These are phyloP conservation scores for Kernera saxatilis DNA, from an alignment of 345 rosid genomes.

Conservation along the genomic window DNA sequence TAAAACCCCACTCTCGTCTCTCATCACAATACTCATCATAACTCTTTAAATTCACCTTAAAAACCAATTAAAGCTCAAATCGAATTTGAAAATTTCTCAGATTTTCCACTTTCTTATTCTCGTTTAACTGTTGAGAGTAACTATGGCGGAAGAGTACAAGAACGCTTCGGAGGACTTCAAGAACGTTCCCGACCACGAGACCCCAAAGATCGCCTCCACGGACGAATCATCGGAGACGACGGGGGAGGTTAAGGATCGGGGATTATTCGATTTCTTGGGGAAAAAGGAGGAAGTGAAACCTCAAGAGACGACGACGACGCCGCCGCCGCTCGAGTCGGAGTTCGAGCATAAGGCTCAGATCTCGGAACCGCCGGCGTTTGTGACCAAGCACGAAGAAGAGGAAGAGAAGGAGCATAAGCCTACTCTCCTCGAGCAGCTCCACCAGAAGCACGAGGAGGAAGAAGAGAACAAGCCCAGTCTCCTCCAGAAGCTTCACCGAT, in stretches of 20 bases:
- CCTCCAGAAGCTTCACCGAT: conserved; percentile 59
- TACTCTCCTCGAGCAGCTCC: conserved; percentile 55
- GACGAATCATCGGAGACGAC: conserved; percentile 12
- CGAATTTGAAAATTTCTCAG: not conserved
- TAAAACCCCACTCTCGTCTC: conserved; percentile 23
- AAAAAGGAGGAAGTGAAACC: conserved; percentile 57
- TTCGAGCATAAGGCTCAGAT: conserved; percentile 61
- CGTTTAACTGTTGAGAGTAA: not conserved
- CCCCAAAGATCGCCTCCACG: conserved; percentile 20
- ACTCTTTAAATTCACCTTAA: not conserved
- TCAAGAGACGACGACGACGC: conserved; percentile 39
- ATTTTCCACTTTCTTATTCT: not conserved
- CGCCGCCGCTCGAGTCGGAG: conserved; percentile 34
- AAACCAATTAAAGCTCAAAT: not conserved
- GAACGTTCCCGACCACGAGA: conserved; percentile 46
- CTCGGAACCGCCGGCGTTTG: conserved; percentile 33
- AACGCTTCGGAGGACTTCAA: conserved; percentile 17
- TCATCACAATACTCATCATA: conserved; percentile 20
- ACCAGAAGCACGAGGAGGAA: conserved; percentile 35
- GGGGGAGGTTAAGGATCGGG: conserved; percentile 55
- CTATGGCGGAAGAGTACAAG: conserved; percentile 53
- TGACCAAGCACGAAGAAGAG: conserved; percentile 7
- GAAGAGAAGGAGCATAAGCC: not conserved
- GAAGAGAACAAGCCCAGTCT: conserved; percentile 50
- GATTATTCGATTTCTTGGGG: conserved; percentile 62